Conservation (phyloP, 106 monocot genomes). For the Vanilla planifolia region DNA sequence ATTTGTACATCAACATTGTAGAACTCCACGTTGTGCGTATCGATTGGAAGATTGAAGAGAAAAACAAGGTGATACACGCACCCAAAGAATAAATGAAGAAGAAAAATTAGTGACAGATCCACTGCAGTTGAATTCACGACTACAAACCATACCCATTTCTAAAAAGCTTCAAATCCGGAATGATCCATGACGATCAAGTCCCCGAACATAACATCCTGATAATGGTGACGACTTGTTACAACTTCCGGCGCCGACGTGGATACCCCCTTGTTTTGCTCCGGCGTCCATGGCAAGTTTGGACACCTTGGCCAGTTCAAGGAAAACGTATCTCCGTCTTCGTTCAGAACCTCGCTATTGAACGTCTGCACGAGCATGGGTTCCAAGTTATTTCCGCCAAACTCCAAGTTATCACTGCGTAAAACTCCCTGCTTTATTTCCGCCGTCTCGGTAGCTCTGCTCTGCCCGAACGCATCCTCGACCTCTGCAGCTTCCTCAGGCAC, state of each 20-base stretch:
- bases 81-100: neutral
- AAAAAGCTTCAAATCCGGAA: constrained; percentile 7
- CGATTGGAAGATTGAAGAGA: neutral
- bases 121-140: neutral
- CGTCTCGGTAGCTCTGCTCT: neutral
- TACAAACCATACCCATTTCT: neutral
- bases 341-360: neutral
- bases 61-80: neutral
- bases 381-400: too few species aligned
- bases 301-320: neutral
- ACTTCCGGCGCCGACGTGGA: neutral
- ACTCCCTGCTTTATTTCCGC: neutral
- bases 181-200: constrained; percentile 5
- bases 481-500: neutral
- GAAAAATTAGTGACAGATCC: neutral
- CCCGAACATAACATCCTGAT: constrained; percentile 3
- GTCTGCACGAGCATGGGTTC: too few species aligned
- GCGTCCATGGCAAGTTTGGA: neutral
- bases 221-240: neutral
- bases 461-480: neutral
- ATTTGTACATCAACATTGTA: neutral
- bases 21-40: neutral
- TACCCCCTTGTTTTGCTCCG: neutral
- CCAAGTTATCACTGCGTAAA: too few species aligned
- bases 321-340: neutral